phyloP scores from a whole-genome alignment of 306 rosid species.

The Prosopis cineraria region DNA sequence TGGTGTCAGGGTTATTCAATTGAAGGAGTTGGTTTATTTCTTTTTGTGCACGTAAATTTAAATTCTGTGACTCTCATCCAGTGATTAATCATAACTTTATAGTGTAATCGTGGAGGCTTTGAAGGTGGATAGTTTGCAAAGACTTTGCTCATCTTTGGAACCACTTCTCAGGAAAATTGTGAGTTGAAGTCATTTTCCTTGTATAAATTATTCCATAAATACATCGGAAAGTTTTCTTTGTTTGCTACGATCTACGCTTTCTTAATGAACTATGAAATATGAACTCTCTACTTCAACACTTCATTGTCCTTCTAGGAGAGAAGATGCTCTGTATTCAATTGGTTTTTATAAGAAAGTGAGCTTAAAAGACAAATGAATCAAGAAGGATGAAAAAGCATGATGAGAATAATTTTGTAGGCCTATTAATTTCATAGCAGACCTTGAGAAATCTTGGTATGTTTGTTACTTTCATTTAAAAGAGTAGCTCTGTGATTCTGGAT shows the following conservation, averaged over 20 bases:
- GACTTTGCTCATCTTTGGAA: slow-evolving; percentile 77
- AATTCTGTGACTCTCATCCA: slow-evolving; percentile 27
- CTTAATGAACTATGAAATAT: not conserved
- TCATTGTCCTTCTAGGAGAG: not conserved
- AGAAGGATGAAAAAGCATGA: not conserved
- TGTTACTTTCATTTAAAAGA: slow-evolving; percentile 1
- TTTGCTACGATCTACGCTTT: slow-evolving; percentile 3
- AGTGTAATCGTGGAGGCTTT: slow-evolving; percentile 90
- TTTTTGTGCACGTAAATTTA: slow-evolving; percentile 19
- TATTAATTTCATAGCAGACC: not conserved
- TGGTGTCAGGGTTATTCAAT: slow-evolving; percentile 10
- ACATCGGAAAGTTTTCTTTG: not conserved
- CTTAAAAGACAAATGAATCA: not conserved
- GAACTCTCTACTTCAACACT: slow-evolving; percentile 5
- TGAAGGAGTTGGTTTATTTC: slow-evolving; percentile 11
- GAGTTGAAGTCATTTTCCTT: slow-evolving; percentile 41
- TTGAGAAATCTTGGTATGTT: not conserved
- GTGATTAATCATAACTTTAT: slow-evolving; percentile 36
- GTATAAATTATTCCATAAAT: not conserved
- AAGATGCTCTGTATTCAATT: slow-evolving; percentile 3
- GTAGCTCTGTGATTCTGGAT: slow-evolving; percentile 3
- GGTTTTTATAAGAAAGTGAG: not conserved
- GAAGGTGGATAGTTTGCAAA: slow-evolving; percentile 87
- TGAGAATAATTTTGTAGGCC: not conserved
- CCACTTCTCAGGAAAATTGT: slow-evolving; percentile 88